Evolutionary conservation across 2,329 filamentous ascomycete genomes (phyloP).

Genomic region (Dactylellina drechsleri): DNA sequence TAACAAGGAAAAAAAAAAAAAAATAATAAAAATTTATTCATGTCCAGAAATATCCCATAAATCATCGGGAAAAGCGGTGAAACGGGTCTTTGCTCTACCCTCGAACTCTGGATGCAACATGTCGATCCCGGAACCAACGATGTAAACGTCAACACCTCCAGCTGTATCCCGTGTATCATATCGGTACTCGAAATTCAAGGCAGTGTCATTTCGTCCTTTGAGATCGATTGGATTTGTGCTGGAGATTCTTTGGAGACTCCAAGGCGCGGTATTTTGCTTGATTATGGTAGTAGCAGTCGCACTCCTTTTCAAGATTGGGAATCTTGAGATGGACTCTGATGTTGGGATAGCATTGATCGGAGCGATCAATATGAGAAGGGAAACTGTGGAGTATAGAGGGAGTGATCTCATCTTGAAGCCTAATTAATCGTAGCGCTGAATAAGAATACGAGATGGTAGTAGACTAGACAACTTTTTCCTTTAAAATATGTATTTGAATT

Average conservation of each 20-base stretch:
- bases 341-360: no score
- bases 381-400: no score
- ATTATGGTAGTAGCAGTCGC: neutral
- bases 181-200: constrained; percentile 17
- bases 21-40: neutral
- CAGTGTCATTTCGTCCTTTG: neutral
- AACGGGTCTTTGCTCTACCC: constrained; percentile 21
- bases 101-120: constrained; percentile 21
- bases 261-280: neutral
- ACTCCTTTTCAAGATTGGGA: no score
- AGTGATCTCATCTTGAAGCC: no score
- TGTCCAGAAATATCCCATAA: constrained; percentile 12
- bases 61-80: constrained; percentile 3
- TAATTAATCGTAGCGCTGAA: no score
- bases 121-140: constrained; percentile 22
- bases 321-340: no score
- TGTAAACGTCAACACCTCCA: constrained; percentile 25
- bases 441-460: no score
- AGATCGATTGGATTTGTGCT: neutral
- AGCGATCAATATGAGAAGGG: no score
- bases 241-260: constrained; percentile 7
- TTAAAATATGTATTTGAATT: no score
- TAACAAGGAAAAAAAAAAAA: no score
- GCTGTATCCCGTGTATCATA: constrained; percentile 16
- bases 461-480: no score